Percentiles rank a stretch among this genome's conserved stretches.
Evolutionary conservation across 495 filamentous ascomycete species (phyloP).

Genomic region (Penicillium ochrochloron): DNA sequence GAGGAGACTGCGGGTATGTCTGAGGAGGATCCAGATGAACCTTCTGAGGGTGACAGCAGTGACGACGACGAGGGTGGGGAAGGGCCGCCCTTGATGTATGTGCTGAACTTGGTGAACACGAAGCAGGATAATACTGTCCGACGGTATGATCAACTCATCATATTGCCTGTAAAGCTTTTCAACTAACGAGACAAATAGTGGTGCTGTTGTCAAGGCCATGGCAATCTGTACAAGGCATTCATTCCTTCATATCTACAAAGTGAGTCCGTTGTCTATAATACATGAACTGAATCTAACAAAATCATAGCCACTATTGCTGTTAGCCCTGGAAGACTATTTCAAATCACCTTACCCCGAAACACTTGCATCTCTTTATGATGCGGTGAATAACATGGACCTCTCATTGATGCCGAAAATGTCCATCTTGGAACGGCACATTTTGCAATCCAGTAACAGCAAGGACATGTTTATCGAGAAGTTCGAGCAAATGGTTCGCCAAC

Average conservation of each 20-base stretch:
- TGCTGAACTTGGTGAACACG: conserved; percentile 96
- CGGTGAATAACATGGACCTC: conserved; percentile 95
- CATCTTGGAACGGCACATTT: conserved; percentile 79
- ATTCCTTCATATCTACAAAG: conserved; percentile 99
- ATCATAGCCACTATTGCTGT: conserved; percentile 78
- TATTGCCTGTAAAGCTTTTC: not conserved
- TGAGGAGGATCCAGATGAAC: conserved; percentile 52
- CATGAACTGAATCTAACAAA: conserved; percentile 26
- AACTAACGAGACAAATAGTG: conserved; percentile 53
- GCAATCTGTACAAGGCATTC: conserved; percentile 98
- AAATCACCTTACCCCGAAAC: conserved; percentile 89
- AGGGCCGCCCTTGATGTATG: conserved; percentile 92
- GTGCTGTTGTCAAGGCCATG: conserved; percentile 97
- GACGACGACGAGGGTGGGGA: conserved; percentile 67
- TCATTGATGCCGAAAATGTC: conserved; percentile 89
- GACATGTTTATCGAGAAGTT: conserved; percentile 99
- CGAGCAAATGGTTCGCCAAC: conserved; percentile 84
- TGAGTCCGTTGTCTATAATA: conserved; percentile 33
- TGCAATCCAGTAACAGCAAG: conserved; percentile 89
- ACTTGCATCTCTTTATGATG: conserved; percentile 84
- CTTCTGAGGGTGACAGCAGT: conserved; percentile 52
- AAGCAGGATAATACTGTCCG: conserved; percentile 93
- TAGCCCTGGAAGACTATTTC: conserved; percentile 98
- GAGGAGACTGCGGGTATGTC: conserved; percentile 55
- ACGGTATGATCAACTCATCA: conserved; percentile 51